Base-by-base conservation (phyloP, 1,284 basidiomycete genomes). In the Sporisorium reilianum region DNA sequence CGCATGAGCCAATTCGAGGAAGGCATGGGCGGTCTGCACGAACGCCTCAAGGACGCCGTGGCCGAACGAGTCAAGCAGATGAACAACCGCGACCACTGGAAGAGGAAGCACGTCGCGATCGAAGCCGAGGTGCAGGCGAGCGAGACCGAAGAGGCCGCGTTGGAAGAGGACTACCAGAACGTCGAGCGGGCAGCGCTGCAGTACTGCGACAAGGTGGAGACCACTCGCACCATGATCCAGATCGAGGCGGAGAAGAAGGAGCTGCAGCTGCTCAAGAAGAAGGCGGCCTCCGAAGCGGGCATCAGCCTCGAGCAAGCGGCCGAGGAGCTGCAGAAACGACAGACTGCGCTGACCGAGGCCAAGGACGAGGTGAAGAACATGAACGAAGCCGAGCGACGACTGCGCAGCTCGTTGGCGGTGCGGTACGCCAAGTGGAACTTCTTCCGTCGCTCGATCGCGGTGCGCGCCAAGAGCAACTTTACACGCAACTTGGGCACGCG, bases 401-500 rank as follows among this genome's bases (percentile, higher is more conserved):
- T 75, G 2, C 56, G 56, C 9, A 52, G 45, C 49, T 62, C 73
- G 4, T 51, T 75, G 5, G 51, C 48, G 12, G 45, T 67, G 7
- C 72, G 72, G 6, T 65, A 75, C 14, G 82, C 87, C 12, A 90
- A 90, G 75, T 99, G 96, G 96, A 89, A 91, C 62, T 90, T 91
- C 55, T 95, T 97, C 87, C 90, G 95, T 55, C 88, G 89, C 10
- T 91, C 92, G 78, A 94, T 95, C 68, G 91, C 94, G 11, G 87
- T 93, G 25, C 90, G 94, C 7, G 94, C 93, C 85, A 93, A 92
- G 80, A 79, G 84, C n/a, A 89, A 91, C 46, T 98, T 98, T 87
- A 88, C 90, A 22, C 90, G 89, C 79, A 91, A 96, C 84, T 90
- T 97, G 20, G 89, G 90, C 23, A 89, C 91, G 65, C 92, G 97